These are phyloP conservation scores for Yamadazyma phyllophila DNA, from an alignment of 805 yeast genomes.

Conservation along the genomic window DNA sequence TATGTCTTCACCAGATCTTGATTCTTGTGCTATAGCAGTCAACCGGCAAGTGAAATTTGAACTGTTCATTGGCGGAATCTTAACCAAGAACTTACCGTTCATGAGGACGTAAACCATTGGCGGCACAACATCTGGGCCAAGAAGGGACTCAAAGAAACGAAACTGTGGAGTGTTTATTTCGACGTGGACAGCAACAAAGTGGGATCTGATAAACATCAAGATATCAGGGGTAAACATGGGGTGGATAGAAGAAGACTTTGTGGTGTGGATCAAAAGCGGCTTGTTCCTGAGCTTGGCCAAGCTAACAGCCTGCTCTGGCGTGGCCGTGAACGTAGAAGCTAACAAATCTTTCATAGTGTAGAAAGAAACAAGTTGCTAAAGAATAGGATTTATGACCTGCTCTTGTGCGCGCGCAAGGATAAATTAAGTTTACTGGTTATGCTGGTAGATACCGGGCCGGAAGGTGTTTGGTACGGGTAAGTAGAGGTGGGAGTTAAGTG, in stretches of 20 bases:
- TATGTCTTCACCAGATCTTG: background rate
- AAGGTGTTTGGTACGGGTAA: too few relatives aligned
- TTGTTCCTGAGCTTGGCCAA: background rate
- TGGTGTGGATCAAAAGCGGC: constrained; percentile 1
- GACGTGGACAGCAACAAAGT: constrained; percentile 3
- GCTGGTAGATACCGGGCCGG: too few relatives aligned
- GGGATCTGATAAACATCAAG: background rate
- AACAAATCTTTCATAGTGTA: background rate
- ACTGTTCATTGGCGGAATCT: background rate
- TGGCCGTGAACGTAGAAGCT: background rate
- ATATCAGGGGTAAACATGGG: constrained; percentile 1
- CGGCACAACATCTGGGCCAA: constrained; percentile 1
- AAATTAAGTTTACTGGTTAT: too few relatives aligned
- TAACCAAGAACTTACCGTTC: background rate
- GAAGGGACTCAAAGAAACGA: background rate
- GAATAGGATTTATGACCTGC: too few relatives aligned
- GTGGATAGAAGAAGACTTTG: background rate
- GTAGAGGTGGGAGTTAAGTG: too few relatives aligned
- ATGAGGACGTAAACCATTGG: background rate
- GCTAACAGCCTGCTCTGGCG: background rate
- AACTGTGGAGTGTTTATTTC: background rate
- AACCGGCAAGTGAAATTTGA: background rate
- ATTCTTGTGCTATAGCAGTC: background rate
- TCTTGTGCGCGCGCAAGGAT: too few relatives aligned
- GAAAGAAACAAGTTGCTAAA: background rate